Percentiles rank a stretch among this genome's conserved stretches.
phyloP scores from a whole-genome alignment of 1,284 basidiomycete species.

The Hortiboletus rubellus region DNA sequence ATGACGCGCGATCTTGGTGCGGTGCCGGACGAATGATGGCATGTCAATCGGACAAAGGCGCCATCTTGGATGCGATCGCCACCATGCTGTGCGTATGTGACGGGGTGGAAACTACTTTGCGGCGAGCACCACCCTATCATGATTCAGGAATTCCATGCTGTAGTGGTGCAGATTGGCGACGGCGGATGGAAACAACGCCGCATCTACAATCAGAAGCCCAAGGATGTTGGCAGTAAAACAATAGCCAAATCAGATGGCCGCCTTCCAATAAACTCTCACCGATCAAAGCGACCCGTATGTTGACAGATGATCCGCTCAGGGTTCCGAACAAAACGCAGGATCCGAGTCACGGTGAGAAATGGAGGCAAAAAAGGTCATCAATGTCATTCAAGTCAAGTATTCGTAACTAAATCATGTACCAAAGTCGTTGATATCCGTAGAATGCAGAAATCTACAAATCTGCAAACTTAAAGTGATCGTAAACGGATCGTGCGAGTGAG shows the following conservation, averaged over 20 bases:
- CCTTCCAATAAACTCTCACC: background rate
- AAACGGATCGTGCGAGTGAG: conserved; percentile 17
- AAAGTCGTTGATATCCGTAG: conserved; percentile 19
- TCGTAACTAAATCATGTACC: conserved; percentile 27
- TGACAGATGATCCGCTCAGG: conserved; percentile 15
- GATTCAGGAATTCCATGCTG: background rate
- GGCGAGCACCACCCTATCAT: background rate
- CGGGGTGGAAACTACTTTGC: conserved; percentile 1
- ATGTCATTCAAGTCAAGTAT: conserved; percentile 18
- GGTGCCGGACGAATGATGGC: conserved; percentile 6
- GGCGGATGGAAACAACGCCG: background rate
- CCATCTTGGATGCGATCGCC: background rate
- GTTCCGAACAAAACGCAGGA: background rate
- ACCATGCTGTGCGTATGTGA: conserved; percentile 14
- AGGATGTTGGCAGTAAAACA: background rate
- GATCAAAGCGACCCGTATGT: background rate
- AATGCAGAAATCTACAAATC: conserved; percentile 35
- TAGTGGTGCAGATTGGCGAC: background rate
- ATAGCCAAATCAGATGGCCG: background rate
- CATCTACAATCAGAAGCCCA: background rate
- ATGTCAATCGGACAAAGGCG: background rate
- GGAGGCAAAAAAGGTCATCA: conserved; percentile 21
- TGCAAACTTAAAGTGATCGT: conserved; percentile 20
- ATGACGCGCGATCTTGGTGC: background rate
- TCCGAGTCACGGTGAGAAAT: background rate